These are phyloP conservation scores for Vanderwaltozyma tropicalis DNA, from an alignment of 805 yeast genomes.

Conservation along the genomic window DNA sequence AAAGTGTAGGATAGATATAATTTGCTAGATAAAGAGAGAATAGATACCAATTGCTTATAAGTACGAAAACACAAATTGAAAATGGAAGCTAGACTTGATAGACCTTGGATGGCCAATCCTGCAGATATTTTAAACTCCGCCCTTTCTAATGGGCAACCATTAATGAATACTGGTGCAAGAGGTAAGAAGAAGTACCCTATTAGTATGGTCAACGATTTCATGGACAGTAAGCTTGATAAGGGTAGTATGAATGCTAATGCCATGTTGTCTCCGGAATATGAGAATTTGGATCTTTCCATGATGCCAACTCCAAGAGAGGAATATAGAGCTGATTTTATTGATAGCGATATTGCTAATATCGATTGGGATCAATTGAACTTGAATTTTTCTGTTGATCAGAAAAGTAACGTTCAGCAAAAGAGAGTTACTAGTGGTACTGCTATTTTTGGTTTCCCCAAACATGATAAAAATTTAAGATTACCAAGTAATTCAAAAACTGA, in stretches of 20 bases:
- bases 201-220: neutral
- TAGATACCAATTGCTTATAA: neutral
- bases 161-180: neutral
- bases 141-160: neutral
- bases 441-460: conserved; percentile 63
- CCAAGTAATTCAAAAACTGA: neutral
- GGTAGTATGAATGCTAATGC: neutral
- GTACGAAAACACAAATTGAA: no score
- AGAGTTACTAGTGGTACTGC: conserved; percentile 74
- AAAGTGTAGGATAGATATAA: no score
- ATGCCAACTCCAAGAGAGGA: neutral
- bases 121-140: neutral
- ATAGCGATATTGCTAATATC: conserved; percentile 1
- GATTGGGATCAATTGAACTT: conserved; percentile 17
- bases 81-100: neutral
- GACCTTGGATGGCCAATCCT: neutral
- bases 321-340: neutral
- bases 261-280: neutral
- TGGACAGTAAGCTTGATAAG: neutral
- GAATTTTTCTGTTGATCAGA: conserved; percentile 5
- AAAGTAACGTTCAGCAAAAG: conserved; percentile 2
- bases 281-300: neutral
- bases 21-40: no score
- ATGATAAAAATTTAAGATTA: conserved; percentile 40
- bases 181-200: conserved; percentile 2